Evolutionary conservation across 164 flowering plant genomes (phyloP).

Genomic region (Nymphaea colorata): DNA sequence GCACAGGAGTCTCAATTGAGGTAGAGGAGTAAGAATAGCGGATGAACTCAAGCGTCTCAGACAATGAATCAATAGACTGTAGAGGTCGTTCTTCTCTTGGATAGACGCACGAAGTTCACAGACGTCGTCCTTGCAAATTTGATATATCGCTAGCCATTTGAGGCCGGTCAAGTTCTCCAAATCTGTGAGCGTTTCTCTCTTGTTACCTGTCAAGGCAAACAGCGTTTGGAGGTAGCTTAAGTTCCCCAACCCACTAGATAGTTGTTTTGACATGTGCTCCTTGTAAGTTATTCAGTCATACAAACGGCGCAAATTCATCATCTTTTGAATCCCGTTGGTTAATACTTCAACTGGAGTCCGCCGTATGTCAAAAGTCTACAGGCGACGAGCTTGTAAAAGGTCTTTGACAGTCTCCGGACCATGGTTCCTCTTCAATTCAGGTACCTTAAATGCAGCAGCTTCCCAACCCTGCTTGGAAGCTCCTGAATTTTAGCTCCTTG

Average conservation of each 20-base stretch:
- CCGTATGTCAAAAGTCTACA: conserved; percentile 26
- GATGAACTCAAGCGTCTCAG: background rate
- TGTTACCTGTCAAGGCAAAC: conserved; percentile 16
- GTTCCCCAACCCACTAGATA: conserved; percentile 20
- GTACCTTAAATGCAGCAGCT: conserved; percentile 24
- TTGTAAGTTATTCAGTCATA: background rate
- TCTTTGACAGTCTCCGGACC: conserved; percentile 23
- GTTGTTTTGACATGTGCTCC: background rate
- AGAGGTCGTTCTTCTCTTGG: conserved; percentile 20
- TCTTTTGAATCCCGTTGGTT: conserved; percentile 17
- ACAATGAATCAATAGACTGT: conserved; percentile 1
- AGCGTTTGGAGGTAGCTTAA: conserved; percentile 20
- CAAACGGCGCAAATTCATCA: conserved; percentile 24
- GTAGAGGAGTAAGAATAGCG: background rate
- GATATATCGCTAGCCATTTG: conserved; percentile 18
- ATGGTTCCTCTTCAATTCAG: conserved; percentile 21
- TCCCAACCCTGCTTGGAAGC: conserved; percentile 14
- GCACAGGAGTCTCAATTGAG: background rate
- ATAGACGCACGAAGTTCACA: conserved; percentile 18
- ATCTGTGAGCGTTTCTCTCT: conserved; percentile 8
- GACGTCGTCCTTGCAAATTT: conserved; percentile 12
- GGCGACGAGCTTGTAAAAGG: conserved; percentile 22
- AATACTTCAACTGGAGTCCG: conserved; percentile 17
- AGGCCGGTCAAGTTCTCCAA: conserved; percentile 23
- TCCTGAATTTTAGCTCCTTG: conserved; percentile 16